Evolutionary conservation across 2,329 filamentous ascomycete species (phyloP).

Genomic region (Trichoderma endophyticum): DNA sequence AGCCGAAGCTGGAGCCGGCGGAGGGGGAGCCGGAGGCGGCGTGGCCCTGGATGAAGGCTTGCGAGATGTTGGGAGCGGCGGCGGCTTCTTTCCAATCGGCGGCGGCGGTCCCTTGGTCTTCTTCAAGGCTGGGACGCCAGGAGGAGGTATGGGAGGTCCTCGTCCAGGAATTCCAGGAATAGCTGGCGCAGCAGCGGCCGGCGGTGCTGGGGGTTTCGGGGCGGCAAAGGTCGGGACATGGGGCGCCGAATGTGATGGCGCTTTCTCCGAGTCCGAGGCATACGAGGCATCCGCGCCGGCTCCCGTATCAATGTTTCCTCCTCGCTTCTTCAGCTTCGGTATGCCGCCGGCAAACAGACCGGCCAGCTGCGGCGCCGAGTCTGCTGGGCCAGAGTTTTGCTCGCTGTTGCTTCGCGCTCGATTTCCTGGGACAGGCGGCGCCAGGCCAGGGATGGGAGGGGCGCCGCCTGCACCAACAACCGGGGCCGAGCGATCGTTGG

Average conservation of each 20-base stretch:
- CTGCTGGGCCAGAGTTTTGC: slow-evolving; percentile 50
- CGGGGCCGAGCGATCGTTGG: slow-evolving; percentile 90
- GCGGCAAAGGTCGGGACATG: slow-evolving; percentile 52
- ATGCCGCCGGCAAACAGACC: slow-evolving; percentile 92
- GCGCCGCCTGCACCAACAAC: slow-evolving; percentile 65
- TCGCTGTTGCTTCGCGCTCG: slow-evolving; percentile 84
- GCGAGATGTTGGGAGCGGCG: slow-evolving; percentile 58
- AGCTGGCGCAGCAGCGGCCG: slow-evolving; percentile 48
- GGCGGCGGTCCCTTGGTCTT: slow-evolving; percentile 66
- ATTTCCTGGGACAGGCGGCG: slow-evolving; percentile 63
- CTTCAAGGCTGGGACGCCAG: slow-evolving; percentile 48
- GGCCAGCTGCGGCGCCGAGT: slow-evolving; percentile 73
- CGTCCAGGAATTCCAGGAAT: slow-evolving; percentile 57
- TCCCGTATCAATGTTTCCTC: slow-evolving; percentile 74
- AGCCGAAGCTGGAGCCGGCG: slow-evolving; percentile 43
- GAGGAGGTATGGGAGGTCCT: slow-evolving; percentile 37
- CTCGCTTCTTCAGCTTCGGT: slow-evolving; percentile 87
- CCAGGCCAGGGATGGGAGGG: slow-evolving; percentile 69
- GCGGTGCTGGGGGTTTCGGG: slow-evolving; percentile 48
- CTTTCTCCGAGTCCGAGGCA: slow-evolving; percentile 67
- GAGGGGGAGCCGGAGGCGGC: slow-evolving; percentile 32
- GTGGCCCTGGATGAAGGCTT: slow-evolving; percentile 48
- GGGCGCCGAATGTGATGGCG: slow-evolving; percentile 27
- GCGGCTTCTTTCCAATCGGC: slow-evolving; percentile 72
- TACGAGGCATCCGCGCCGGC: slow-evolving; percentile 62